Evolutionary conservation across 805 yeast genomes (phyloP).

Genomic region (Candida ascalaphidarum): DNA sequence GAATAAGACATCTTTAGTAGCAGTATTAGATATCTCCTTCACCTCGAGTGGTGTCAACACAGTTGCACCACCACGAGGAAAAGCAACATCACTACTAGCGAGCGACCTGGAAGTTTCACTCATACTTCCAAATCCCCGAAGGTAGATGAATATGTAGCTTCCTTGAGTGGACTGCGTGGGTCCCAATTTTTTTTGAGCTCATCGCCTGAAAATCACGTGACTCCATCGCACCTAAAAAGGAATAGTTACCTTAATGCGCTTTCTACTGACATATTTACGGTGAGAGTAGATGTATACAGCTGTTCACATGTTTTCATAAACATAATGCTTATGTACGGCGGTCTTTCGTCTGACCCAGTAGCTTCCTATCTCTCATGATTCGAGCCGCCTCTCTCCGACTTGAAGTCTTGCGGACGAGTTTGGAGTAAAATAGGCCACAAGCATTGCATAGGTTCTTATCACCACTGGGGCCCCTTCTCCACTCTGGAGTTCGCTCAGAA

Average conservation of each 20-base stretch:
- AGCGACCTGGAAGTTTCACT: too few species aligned
- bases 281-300: background rate
- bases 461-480: conserved; percentile 13
- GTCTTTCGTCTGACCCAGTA: conserved; percentile 2
- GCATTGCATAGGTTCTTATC: conserved; percentile 11
- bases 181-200: too few species aligned
- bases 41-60: conserved; percentile 84
- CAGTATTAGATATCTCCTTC: conserved; percentile 89
- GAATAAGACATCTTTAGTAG: conserved; percentile 77
- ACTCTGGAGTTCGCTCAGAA: conserved; percentile 10
- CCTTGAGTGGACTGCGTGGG: too few species aligned
- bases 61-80: conserved; percentile 95
- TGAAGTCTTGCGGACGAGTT: conserved; percentile 4
- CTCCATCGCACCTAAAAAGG: background rate
- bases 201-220: background rate
- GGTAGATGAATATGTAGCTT: too few species aligned
- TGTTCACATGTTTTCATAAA: background rate
- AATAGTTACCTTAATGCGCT: conserved; percentile 1
- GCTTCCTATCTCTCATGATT: conserved; percentile 3
- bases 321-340: background rate
- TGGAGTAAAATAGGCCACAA: conserved; percentile 11
- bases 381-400: conserved; percentile 4
- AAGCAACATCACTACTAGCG: conserved; percentile 29
- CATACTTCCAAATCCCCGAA: too few species aligned
- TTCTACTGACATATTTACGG: background rate